phyloP scores from a whole-genome alignment of 352 stramenopile species.

The Phytophthora nicotianae region DNA sequence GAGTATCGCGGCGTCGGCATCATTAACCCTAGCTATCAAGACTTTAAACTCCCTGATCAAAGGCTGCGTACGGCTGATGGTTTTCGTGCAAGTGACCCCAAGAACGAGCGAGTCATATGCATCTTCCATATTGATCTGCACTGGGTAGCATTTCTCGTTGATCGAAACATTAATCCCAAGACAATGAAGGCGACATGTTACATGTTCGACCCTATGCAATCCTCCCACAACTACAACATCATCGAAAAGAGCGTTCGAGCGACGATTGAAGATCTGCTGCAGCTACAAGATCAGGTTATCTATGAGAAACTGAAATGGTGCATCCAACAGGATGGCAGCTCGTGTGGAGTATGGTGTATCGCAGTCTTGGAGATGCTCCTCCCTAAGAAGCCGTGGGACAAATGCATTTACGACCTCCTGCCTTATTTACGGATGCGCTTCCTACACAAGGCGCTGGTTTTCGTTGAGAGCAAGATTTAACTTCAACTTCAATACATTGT shows the following conservation, averaged over 20 bases:
- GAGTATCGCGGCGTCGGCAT: not conserved
- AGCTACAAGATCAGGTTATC: not conserved
- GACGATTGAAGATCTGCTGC: not conserved
- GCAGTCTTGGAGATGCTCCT: slow-evolving; percentile 8
- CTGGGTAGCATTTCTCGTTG: not conserved
- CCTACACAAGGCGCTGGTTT: slow-evolving; percentile 6
- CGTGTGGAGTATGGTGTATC: slow-evolving; percentile 16
- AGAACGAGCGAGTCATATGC: not conserved
- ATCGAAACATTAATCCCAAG: not conserved
- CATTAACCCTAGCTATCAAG: not conserved
- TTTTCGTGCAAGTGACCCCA: not conserved
- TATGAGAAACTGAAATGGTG: slow-evolving; percentile 13
- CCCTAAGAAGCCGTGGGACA: not conserved
- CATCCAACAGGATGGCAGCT: slow-evolving; percentile 9
- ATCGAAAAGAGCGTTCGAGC: not conserved
- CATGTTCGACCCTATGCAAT: slow-evolving; percentile 13
- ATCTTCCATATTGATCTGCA: not conserved
- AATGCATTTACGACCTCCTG: slow-evolving; percentile 1
- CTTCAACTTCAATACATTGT: slow-evolving; percentile 7
- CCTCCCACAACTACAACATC: not conserved
- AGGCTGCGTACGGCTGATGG: too few relatives aligned
- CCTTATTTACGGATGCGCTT: slow-evolving; percentile 2
- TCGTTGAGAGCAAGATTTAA: not conserved
- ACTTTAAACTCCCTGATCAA: not conserved
- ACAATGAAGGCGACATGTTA: too few relatives aligned